These are phyloP conservation scores for Vicia villosa DNA, from an alignment of 306 rosid species.

Conservation along the genomic window DNA sequence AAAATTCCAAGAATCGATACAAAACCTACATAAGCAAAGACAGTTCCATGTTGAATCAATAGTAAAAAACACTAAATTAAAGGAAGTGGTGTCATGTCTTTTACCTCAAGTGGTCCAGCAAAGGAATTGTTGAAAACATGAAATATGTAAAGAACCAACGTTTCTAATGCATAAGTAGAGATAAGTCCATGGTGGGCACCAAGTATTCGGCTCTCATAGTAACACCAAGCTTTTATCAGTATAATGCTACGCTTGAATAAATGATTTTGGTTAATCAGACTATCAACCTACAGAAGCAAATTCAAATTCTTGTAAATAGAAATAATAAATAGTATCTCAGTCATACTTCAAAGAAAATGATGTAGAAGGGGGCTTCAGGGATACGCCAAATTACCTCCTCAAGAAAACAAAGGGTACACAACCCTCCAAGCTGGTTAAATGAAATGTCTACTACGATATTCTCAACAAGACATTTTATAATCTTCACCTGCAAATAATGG, in stretches of 20 bases:
- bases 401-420: constrained; percentile 98
- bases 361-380: constrained; percentile 2
- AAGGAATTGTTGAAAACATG: constrained; percentile 93
- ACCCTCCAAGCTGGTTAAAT: constrained; percentile 94
- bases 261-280: constrained; percentile 82
- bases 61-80: constrained; percentile 31
- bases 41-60: constrained; percentile 25
- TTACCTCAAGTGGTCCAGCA: constrained; percentile 99
- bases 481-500: constrained; percentile 71
- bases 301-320: constrained; percentile 34
- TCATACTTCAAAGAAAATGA: constrained; percentile 23
- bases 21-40: constrained; percentile 65
- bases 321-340: constrained; percentile 3
- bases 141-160: constrained; percentile 97
- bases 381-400: constrained; percentile 73
- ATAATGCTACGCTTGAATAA: constrained; percentile 98
- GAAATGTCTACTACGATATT: constrained; percentile 99
- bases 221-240: constrained; percentile 99
- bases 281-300: constrained; percentile 72
- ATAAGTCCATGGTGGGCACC: constrained; percentile 99
- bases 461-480: constrained; percentile 97
- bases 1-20: constrained; percentile 91
- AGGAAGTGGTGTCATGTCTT: constrained; percentile 23
- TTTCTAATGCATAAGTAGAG: constrained; percentile 96
- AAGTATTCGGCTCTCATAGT: constrained; percentile 94